Conservation (phyloP, 106 monocot species). For the Cymbidium sinense region DNA sequence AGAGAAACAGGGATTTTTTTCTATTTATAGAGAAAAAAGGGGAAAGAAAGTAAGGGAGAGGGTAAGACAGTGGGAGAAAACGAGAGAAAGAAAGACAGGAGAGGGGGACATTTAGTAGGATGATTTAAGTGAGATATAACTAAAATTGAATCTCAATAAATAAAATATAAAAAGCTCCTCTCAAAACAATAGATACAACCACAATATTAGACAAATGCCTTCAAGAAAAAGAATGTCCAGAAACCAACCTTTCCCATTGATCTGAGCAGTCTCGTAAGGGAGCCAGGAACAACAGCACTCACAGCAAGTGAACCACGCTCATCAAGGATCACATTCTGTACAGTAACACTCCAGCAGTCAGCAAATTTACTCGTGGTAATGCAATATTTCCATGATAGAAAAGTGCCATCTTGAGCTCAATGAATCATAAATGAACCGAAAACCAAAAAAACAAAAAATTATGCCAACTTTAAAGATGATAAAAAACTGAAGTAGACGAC, state of each 20-base stretch:
- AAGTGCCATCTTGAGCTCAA: neutral
- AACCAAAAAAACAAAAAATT: neutral
- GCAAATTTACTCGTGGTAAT: neutral
- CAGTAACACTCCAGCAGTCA: constrained; percentile 15
- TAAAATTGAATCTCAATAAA: neutral
- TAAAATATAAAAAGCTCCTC: neutral
- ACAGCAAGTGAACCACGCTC: constrained; percentile 72
- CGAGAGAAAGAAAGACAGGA: too few relatives aligned
- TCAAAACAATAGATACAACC: neutral
- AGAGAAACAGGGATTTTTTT: too few relatives aligned
- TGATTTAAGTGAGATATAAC: neutral
- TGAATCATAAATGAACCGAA: neutral
- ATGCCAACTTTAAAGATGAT: neutral
- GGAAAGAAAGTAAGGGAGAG: too few relatives aligned
- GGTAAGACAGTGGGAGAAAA: too few relatives aligned
- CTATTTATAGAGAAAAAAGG: too few relatives aligned
- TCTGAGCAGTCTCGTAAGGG: constrained; percentile 45
- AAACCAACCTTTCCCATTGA: constrained; percentile 51
- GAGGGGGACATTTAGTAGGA: too few relatives aligned
- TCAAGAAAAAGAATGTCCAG: neutral
- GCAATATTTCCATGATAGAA: neutral
- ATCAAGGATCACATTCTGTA: constrained; percentile 75
- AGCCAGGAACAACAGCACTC: constrained; percentile 43
- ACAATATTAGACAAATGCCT: neutral
- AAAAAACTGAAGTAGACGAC: neutral